These are phyloP conservation scores for Suhomyces maxii DNA, from an alignment of 1,139 yeast genomes.

Conservation along the genomic window DNA sequence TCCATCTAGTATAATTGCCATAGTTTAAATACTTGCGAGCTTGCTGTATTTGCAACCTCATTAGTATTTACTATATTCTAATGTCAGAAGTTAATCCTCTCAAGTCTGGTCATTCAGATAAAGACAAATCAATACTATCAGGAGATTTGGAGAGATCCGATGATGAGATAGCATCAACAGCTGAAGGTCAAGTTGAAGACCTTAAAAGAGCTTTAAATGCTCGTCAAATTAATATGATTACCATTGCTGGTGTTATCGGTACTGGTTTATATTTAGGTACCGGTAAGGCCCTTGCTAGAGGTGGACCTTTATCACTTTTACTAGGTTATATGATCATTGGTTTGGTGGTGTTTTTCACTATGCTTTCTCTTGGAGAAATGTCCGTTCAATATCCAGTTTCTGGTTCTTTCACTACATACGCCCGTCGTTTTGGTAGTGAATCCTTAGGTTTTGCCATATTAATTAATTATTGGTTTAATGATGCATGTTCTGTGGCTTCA, in stretches of 20 bases:
- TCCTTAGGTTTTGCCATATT: conserved; percentile 64
- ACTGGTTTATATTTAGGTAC: conserved; percentile 69
- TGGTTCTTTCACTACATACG: conserved; percentile 63
- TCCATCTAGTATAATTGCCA: neutral
- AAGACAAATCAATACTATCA: conserved; percentile 2
- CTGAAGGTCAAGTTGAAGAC: conserved; percentile 22
- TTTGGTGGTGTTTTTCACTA: conserved; percentile 55
- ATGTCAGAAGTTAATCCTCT: neutral
- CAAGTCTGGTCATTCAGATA: neutral
- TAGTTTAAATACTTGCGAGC: neutral
- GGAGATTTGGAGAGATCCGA: conserved; percentile 13
- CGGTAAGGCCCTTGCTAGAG: conserved; percentile 56
- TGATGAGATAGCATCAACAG: conserved; percentile 7
- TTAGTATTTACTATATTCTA: too few species aligned
- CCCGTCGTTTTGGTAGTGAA: conserved; percentile 60
- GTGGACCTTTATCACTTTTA: conserved; percentile 66
- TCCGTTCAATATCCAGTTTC: conserved; percentile 60
- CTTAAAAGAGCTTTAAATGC: conserved; percentile 47
- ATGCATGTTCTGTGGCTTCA: conserved; percentile 61
- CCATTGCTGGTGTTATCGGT: conserved; percentile 68
- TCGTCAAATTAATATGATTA: conserved; percentile 60
- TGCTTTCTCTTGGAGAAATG: conserved; percentile 68
- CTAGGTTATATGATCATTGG: conserved; percentile 62
- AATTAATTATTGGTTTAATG: conserved; percentile 65
- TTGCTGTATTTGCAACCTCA: neutral